Evolutionary conservation across 192 early-diverging fungal species (phyloP), one percentile per base, ranked within the genome.

Genomic region (Lobosporangium transversale): DNA sequence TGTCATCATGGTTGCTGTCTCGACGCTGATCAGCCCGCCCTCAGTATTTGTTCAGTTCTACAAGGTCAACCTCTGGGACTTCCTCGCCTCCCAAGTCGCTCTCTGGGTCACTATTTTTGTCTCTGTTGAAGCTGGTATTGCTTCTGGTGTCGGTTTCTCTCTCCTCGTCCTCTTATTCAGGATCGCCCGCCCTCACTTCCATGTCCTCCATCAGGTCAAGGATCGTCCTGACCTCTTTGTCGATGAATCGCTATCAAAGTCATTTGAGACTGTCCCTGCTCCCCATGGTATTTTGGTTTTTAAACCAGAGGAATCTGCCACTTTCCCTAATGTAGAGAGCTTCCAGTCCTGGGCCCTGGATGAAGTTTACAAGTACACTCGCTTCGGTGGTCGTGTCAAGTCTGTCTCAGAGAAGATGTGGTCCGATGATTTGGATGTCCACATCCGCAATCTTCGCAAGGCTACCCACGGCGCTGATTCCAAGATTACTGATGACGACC

Each of bases 1-100:
- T 0, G 87, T 98, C 37, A 94, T 97, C 66, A 90, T 94, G 64
- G 87, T 87, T 55, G 92, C 94, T n/a, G 93, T 98, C 27, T 80
- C 89, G 26, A 91, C 93, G 49, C 80, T 98, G 51, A 82, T 98
- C 43, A 78, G 82, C 2, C 83, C 87, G 20, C 90, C 89, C 4
- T 53, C 68, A 26, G 42, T 90, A 21, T 81, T 93, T 43, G 84
- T 88, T 30, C 79, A 91, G 44, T 87, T 93, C 76, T 78, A 81
- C 31, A 81, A 81, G 55, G 67, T 86, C 53, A 84, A 88, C 62
- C 79, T 91, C 48, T 76, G 64, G 66, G 76, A 79, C 52, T 67
- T 61, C 50, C 55, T 79, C 24, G 50, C 62, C 20, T 69, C 64
- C 44, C 62, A 69, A 50, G 55, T 68, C 12, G 65, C 66, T 20